Conservation (phyloP, 2,329 filamentous ascomycete species). For the Claviceps lovelessii region DNA sequence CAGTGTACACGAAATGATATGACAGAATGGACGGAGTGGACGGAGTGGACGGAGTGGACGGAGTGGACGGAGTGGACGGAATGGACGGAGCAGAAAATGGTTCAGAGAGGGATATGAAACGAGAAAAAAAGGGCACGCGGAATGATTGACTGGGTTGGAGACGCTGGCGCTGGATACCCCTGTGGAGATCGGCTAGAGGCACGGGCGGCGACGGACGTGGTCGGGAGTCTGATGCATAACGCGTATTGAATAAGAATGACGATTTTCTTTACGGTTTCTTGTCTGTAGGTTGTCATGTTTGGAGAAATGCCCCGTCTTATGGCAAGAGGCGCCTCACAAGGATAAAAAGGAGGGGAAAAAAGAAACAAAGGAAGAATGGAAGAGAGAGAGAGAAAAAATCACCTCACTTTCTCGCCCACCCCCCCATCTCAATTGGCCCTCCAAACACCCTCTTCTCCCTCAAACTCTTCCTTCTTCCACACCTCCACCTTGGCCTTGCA, state of each 20-base stretch:
- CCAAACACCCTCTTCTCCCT: conserved; percentile 65
- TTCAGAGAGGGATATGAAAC: too few species aligned
- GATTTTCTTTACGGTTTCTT: neutral
- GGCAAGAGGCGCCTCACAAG: too few species aligned
- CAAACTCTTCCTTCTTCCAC: conserved; percentile 89
- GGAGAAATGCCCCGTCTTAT: too few species aligned
- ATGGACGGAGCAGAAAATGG: neutral
- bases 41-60: neutral
- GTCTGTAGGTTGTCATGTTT: too few species aligned
- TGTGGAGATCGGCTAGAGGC: too few species aligned
- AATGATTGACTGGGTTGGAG: neutral
- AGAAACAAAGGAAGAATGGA: too few species aligned
- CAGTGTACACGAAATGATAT: conserved; percentile 16
- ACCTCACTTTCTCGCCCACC: conserved; percentile 32
- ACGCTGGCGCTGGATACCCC: too few species aligned
- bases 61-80: neutral
- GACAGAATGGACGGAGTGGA: neutral
- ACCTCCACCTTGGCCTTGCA: conserved; percentile 84
- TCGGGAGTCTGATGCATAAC: too few species aligned
- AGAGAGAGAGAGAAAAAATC: too few species aligned
- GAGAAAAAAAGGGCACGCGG: neutral
- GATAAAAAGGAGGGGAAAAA: too few species aligned
- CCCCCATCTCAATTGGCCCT: conserved; percentile 70
- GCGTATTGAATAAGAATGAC: too few species aligned
- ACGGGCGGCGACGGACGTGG: too few species aligned